These are phyloP conservation scores for Calycina marina DNA, from an alignment of 2,329 filamentous ascomycete genomes.

Conservation along the genomic window DNA sequence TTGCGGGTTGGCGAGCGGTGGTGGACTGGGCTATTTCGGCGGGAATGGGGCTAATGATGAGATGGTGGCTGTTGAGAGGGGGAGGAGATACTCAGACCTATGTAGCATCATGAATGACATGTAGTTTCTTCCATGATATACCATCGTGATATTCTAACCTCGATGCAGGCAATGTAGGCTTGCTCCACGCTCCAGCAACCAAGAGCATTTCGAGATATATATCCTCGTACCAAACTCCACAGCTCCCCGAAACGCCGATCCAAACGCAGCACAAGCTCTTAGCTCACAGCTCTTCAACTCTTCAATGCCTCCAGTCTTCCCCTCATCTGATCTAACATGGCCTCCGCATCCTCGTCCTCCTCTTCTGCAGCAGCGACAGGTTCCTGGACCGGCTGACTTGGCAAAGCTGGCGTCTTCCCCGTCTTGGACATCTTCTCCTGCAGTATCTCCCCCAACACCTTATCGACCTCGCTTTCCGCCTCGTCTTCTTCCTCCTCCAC, in stretches of 20 bases:
- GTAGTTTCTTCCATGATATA: too few species aligned
- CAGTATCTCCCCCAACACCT: conserved; percentile 80
- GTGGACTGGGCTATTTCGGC: conserved; percentile 57
- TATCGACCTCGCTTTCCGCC: conserved; percentile 74
- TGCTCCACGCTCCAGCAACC: too few species aligned
- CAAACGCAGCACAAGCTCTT: too few species aligned
- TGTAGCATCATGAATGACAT: too few species aligned
- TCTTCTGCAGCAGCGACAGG: conserved; percentile 44
- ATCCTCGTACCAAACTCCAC: too few species aligned
- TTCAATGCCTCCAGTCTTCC: conserved; percentile 80
- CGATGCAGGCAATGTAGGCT: too few species aligned
- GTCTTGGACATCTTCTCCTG: conserved; percentile 65
- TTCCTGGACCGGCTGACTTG: conserved; percentile 33
- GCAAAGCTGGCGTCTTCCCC: conserved; percentile 40
- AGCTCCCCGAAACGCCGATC: background rate
- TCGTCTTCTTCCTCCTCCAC: conserved; percentile 61
- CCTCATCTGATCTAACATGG: conserved; percentile 87
- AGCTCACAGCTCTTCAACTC: conserved; percentile 45
- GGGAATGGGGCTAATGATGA: conserved; percentile 54
- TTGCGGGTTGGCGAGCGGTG: conserved; percentile 60
- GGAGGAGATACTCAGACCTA: too few species aligned
- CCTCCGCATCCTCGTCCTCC: conserved; percentile 76
- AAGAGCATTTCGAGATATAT: too few species aligned
- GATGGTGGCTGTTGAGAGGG: too few species aligned
- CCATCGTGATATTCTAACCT: too few species aligned